Base-by-base conservation (phyloP, 306 rosid species). In the Quercus parvula region DNA sequence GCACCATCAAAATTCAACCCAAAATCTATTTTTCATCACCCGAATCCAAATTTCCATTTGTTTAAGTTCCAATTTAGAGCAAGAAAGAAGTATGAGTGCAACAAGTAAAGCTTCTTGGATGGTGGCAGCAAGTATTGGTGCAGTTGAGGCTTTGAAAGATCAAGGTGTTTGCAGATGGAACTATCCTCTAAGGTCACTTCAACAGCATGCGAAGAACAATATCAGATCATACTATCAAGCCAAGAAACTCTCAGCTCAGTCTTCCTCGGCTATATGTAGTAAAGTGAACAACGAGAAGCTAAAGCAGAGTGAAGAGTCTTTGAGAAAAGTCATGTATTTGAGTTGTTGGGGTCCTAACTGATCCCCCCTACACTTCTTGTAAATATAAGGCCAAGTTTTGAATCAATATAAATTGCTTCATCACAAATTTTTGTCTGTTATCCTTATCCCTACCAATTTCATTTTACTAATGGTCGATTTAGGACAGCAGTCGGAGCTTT, bases 161-260 rank as follows among this genome's bases (percentile, higher is more conserved):
- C 85, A 82, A 71, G 82, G 85, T 5, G 30, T 77, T 38, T 82
- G 85, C 12, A 72, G 78, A 58, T 82, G 85, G 85, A 82, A 82
- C 28, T 13, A 57, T 27, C 57, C 82, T 33, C 33, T 77, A 9
- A 77, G 78, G 5, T 71, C 81, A 15, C 17, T 77, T 20, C 81
- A 82, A 0, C 85, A 82, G 17, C 78, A 82, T 28, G 76, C 74
- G 14, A 81, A 81, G 77, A 30, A 28, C 64, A 69, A 76, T 31
- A 35, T 76, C 61, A 66, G 85, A 73, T 71, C 81, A 2, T 82
- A 61, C 55, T 77, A 74, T 17, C 85, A 58, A 20, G 73, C 73
- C 58, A 76, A 81, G 6, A 51, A 31, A 24, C 41, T 78, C 28
- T 5, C 44, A 28, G 20, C 71, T 19, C 74, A 35, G 15, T 73